A percentile compares a stretch with the other conserved stretches of the same genome.
These are phyloP conservation scores for Pichia sp. DNA, from an alignment of 1,139 yeast species.

Conservation along the genomic window DNA sequence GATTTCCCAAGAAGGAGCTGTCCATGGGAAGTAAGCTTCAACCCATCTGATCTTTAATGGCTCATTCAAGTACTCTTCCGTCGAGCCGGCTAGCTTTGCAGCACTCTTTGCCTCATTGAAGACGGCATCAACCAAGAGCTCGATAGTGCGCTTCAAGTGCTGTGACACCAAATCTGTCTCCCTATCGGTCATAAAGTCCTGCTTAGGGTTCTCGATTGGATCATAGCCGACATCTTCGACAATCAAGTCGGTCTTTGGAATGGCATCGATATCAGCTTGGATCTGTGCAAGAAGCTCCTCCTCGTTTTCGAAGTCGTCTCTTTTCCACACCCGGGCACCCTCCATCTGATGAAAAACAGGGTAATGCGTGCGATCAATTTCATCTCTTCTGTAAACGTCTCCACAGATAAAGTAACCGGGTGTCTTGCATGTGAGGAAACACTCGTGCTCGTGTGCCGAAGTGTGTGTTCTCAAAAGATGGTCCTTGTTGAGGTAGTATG, in stretches of 20 bases:
- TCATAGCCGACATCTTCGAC: conserved; percentile 74
- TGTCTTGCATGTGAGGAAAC: conserved; percentile 62
- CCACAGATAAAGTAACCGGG: conserved; percentile 93
- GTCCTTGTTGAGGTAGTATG: conserved; percentile 77
- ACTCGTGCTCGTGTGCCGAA: conserved; percentile 90
- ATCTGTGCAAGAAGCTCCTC: conserved; percentile 42
- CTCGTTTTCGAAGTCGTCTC: conserved; percentile 35
- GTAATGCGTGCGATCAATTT: conserved; percentile 91
- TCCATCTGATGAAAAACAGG: conserved; percentile 98
- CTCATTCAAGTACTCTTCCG: conserved; percentile 58
- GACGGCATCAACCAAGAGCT: conserved; percentile 75
- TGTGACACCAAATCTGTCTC: conserved; percentile 67
- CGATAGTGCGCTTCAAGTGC: conserved; percentile 83
- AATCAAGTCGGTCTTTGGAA: conserved; percentile 65
- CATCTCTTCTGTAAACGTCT: conserved; percentile 93
- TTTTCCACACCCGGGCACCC: conserved; percentile 86
- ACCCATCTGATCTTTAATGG: conserved; percentile 93
- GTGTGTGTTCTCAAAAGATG: conserved; percentile 81
- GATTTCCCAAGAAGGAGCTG: conserved; percentile 97
- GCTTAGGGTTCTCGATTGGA: conserved; percentile 67
- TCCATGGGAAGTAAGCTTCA: conserved; percentile 97
- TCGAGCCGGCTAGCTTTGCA: conserved; percentile 64
- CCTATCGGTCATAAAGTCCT: conserved; percentile 62
- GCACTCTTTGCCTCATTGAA: conserved; percentile 70
- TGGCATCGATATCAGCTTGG: conserved; percentile 53